Percentiles rank a stretch among this genome's conserved stretches.
These are phyloP conservation scores for Gossypium turneri DNA, from an alignment of 345 rosid genomes.

Conservation along the genomic window DNA sequence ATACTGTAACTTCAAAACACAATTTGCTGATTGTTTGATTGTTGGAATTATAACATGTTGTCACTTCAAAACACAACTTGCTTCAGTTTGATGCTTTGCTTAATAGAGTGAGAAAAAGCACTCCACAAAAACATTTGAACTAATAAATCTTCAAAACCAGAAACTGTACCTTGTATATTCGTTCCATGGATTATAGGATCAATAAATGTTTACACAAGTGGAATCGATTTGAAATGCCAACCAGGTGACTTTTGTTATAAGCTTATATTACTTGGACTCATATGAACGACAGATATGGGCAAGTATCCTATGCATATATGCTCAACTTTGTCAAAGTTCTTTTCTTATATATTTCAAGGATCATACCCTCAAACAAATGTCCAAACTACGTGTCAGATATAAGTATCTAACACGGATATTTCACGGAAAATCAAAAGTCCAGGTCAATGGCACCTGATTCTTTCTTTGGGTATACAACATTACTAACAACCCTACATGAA, in stretches of 20 bases:
- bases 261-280: background rate
- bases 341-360: background rate
- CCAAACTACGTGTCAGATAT: background rate
- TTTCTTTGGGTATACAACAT: background rate
- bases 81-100: background rate
- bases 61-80: background rate
- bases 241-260: background rate
- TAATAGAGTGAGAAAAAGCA: background rate
- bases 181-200: background rate
- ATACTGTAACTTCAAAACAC: background rate
- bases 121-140: constrained; percentile 4
- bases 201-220: background rate
- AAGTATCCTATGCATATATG: background rate
- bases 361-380: background rate
- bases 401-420: background rate
- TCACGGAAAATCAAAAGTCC: background rate
- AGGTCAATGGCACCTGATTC: background rate
- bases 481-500: background rate
- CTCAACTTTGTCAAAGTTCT: background rate
- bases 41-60: background rate
- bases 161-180: background rate
- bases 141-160: background rate
- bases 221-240: background rate
- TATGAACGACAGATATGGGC: background rate
- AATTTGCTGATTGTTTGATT: background rate